Conservation (phyloP, 257 asterid species). For the Datura wrightii region DNA sequence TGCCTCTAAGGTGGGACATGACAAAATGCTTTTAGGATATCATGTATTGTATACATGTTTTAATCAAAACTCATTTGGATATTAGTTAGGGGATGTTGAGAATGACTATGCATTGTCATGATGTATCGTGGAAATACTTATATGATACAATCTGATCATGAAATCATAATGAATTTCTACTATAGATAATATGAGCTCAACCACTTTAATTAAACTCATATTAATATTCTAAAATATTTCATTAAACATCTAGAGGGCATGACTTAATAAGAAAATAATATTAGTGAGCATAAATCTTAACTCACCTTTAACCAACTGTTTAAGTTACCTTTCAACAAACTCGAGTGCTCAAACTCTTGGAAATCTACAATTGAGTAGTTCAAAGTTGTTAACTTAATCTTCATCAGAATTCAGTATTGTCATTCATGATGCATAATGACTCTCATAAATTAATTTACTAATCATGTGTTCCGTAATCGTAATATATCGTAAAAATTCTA, state of each 20-base stretch:
- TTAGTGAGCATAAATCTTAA: not conserved
- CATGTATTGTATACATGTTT: no score
- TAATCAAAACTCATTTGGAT: no score
- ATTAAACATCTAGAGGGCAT: not conserved
- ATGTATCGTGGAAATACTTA: not conserved
- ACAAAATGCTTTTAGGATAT: no score
- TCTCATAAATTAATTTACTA: not conserved
- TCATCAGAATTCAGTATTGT: not conserved
- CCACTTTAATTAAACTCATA: not conserved
- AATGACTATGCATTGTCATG: no score
- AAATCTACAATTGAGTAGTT: not conserved
- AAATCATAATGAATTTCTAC: not conserved
- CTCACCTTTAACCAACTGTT: not conserved
- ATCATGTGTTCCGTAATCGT: not conserved
- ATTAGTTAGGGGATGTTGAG: no score
- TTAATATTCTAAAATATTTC: rapidly evolving
- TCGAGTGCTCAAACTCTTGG: not conserved
- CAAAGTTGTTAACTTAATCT: not conserved
- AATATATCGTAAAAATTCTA: no score
- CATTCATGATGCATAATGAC: not conserved
- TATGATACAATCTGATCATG: not conserved
- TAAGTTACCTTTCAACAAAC: not conserved
- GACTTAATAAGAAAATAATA: not conserved
- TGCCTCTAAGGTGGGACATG: no score
- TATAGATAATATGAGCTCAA: not conserved